These are phyloP conservation scores for Mucor circinelloides DNA, from an alignment of 371 early-diverging fungal species.

Conservation along the genomic window DNA sequence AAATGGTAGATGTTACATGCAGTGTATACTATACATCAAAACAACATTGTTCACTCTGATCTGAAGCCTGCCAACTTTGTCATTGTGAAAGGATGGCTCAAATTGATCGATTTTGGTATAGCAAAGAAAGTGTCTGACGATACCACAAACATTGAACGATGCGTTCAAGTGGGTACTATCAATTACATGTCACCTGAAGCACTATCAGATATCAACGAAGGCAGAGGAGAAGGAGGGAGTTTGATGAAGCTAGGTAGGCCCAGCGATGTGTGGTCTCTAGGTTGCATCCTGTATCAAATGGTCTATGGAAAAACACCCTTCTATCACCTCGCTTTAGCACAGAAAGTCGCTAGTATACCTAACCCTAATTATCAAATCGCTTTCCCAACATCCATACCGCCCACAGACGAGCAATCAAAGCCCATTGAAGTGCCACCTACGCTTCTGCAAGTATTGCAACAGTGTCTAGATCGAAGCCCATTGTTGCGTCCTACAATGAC, in stretches of 20 bases:
- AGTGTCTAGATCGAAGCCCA: conserved; percentile 7
- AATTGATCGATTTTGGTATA: conserved; percentile 99
- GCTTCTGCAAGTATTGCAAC: background rate
- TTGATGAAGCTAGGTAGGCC: conserved; percentile 60
- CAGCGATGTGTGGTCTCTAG: conserved; percentile 98
- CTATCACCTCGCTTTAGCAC: conserved; percentile 62
- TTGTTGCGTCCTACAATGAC: background rate
- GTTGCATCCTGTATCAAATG: conserved; percentile 97
- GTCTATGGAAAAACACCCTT: conserved; percentile 93
- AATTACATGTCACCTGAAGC: conserved; percentile 99
- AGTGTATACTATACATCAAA: conserved; percentile 85
- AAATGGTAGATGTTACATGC: conserved; percentile 85
- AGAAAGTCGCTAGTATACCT: conserved; percentile 73
- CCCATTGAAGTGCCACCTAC: background rate
- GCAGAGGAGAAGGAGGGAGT: conserved; percentile 12
- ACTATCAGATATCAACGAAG: conserved; percentile 43
- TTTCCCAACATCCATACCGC: conserved; percentile 36
- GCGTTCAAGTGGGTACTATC: conserved; percentile 91
- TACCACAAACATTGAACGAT: conserved; percentile 93
- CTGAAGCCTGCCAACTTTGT: conserved; percentile 97
- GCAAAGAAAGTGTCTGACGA: conserved; percentile 93
- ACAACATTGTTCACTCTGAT: conserved; percentile 93
- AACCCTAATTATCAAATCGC: conserved; percentile 65
- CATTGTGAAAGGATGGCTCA: conserved; percentile 80
- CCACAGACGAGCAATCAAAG: background rate